phyloP scores from a whole-genome alignment of 805 yeast genomes.

The Starmerella apicola region DNA sequence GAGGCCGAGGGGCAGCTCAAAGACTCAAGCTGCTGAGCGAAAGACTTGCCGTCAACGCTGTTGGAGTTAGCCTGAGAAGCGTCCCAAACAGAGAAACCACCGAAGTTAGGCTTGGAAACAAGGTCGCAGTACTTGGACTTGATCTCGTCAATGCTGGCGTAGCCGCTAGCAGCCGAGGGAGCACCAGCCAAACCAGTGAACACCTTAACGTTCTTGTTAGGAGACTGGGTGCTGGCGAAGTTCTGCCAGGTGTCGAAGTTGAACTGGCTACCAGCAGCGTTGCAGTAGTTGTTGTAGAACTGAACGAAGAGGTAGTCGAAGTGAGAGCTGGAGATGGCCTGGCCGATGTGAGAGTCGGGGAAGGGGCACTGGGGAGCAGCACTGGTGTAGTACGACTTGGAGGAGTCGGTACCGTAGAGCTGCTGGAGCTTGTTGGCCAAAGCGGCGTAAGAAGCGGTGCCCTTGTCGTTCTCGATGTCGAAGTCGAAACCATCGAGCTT shows the following conservation, averaged over 20 bases:
- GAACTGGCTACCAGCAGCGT: conserved; percentile 32
- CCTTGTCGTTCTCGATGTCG: conserved; percentile 48
- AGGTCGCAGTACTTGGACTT: conserved; percentile 21
- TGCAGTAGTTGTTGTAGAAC: conserved; percentile 79
- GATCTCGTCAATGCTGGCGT: conserved; percentile 31
- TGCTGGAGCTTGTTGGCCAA: conserved; percentile 39
- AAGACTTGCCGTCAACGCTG: conserved; percentile 35
- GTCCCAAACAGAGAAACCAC: conserved; percentile 80
- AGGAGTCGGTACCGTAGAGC: conserved; percentile 33
- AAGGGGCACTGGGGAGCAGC: conserved; percentile 90
- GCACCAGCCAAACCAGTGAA: conserved; percentile 67
- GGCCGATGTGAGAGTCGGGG: conserved; percentile 63
- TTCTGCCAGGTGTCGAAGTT: conserved; percentile 63
- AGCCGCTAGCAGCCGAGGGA: conserved; percentile 43
- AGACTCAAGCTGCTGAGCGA: conserved; percentile 35
- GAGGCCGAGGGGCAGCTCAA: conserved; percentile 27
- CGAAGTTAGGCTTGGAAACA: conserved; percentile 35
- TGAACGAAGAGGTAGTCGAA: conserved; percentile 77
- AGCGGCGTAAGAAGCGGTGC: conserved; percentile 51
- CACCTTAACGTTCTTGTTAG: conserved; percentile 57
- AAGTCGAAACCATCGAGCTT: conserved; percentile 75
- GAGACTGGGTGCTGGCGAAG: conserved; percentile 46
- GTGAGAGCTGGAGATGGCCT: conserved; percentile 50
- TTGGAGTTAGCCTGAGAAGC: conserved; percentile 49
- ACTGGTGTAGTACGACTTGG: conserved; percentile 57